phyloP scores from a whole-genome alignment of 2,329 filamentous ascomycete genomes.

The Cladosporium sphaerospermum region DNA sequence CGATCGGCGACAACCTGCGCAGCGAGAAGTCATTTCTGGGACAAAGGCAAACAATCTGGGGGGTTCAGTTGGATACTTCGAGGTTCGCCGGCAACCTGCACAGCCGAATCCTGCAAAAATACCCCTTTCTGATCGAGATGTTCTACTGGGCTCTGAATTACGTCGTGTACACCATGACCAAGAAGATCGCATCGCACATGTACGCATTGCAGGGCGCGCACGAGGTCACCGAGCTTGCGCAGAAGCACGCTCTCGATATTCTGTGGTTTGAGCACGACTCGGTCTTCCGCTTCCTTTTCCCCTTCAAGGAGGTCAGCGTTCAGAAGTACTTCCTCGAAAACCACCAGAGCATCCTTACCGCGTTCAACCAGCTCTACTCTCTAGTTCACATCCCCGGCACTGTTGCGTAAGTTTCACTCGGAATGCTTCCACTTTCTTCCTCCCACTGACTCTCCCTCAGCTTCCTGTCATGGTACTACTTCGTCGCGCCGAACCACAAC shows the following conservation, averaged over 20 bases:
- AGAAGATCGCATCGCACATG: constrained; percentile 21
- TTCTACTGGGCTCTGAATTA: constrained; percentile 67
- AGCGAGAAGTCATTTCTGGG: constrained; percentile 47
- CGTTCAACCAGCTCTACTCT: constrained; percentile 54
- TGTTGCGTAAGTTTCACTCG: constrained; percentile 42
- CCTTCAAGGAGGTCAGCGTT: constrained; percentile 46
- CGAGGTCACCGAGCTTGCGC: constrained; percentile 50
- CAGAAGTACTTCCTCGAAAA: constrained; percentile 53
- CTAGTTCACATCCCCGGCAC: constrained; percentile 57
- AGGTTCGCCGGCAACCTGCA: constrained; percentile 56
- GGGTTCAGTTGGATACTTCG: constrained; percentile 42
- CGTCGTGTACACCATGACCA: constrained; percentile 56
- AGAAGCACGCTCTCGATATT: constrained; percentile 51
- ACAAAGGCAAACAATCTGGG: constrained; percentile 43
- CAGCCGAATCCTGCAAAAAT: constrained; percentile 59
- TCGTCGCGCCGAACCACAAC: constrained; percentile 47
- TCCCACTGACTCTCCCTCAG: constrained; percentile 29
- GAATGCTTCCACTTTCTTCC: neutral
- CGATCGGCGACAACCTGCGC: neutral
- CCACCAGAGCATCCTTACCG: constrained; percentile 47
- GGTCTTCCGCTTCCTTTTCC: constrained; percentile 47
- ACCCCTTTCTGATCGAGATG: constrained; percentile 66
- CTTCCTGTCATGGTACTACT: constrained; percentile 60
- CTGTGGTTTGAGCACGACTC: constrained; percentile 50
- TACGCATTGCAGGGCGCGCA: constrained; percentile 33